Base-by-base conservation (phyloP, 2,329 filamentous ascomycete genomes). In the Mycosphaerella sp. region DNA sequence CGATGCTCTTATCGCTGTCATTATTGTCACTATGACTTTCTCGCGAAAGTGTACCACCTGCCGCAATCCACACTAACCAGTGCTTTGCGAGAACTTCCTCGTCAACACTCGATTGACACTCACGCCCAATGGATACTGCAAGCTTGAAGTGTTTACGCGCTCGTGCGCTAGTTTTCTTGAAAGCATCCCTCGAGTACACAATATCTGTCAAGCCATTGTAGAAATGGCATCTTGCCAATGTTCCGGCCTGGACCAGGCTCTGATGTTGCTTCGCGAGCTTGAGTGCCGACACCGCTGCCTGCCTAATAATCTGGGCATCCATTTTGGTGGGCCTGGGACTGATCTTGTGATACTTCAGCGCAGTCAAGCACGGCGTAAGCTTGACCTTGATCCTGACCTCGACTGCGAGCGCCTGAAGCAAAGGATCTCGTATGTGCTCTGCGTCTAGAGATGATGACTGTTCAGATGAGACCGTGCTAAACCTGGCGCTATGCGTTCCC, bases 81-180 rank as follows among this genome's bases (percentile, higher is more conserved):
- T 44, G 21, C 31, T 45, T 40, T 14, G 48, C 41, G 26, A 45
- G 31, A 38, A 44, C 48, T 26, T 40, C 40, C 34, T 51, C 48
- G 6, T 21, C 21, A 31, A 17, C 26, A 2, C 42, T 41, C 6
- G 29, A 41, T 38, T 9, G 9, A 36, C 12, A 36, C 10, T 9
- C 9, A 8, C 34, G 34, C 9, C 9, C 34, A 36, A 36, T 39
- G 5, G 23, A 11, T 8, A 11, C 38, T 10, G 41, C 38, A n/a
- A 36, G 23, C n/a, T 41, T 45, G 21, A 51, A 43, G n/a, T 41
- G 43, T n/a, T 51, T 51, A 6, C 43, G 48, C 29, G 48, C 48
- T 12, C 48, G 40, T n/a, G 14, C 7, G 45, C 38, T 41, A n/a
- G 32, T 51, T 38, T 51, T 51, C 14, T 39, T 31, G 10, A 39